phyloP scores from a whole-genome alignment of 441 rosid species.

The Populus hybrid region DNA sequence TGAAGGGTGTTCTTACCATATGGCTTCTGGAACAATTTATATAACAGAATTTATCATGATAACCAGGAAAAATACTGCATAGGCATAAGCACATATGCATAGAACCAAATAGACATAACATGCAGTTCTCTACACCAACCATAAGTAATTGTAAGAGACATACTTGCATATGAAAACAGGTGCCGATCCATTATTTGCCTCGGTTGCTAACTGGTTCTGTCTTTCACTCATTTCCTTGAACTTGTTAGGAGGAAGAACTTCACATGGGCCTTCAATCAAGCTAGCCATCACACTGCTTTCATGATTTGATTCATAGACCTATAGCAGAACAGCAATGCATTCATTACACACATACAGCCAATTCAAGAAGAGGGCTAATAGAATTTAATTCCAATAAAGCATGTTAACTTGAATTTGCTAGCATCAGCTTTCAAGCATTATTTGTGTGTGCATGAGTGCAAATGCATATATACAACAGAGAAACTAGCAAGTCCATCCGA shows the following conservation, averaged over 20 bases:
- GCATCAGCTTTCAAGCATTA: background rate
- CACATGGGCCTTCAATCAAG: slow-evolving; percentile 59
- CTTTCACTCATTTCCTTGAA: slow-evolving; percentile 49
- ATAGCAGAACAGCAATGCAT: slow-evolving; percentile 15
- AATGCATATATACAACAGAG: background rate
- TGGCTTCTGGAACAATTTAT: background rate
- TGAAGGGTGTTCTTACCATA: background rate
- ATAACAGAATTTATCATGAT: background rate
- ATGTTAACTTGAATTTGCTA: background rate
- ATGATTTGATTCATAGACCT: slow-evolving; percentile 75
- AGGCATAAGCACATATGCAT: background rate
- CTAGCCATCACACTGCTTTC: slow-evolving; percentile 45
- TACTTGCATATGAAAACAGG: slow-evolving; percentile 68
- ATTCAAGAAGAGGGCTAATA: slow-evolving; percentile 6
- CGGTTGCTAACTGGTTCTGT: slow-evolving; percentile 34
- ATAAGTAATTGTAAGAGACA: slow-evolving; percentile 13
- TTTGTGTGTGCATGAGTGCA: background rate
- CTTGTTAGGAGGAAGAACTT: slow-evolving; percentile 52
- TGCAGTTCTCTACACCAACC: slow-evolving; percentile 1
- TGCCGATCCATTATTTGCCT: slow-evolving; percentile 29
- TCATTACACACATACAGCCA: slow-evolving; percentile 10
- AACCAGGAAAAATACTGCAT: background rate
- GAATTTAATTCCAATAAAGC: background rate
- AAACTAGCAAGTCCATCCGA: background rate
- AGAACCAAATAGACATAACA: background rate